phyloP scores from a whole-genome alignment of 2,329 filamentous ascomycete genomes.

The Alternaria brassicicola region DNA sequence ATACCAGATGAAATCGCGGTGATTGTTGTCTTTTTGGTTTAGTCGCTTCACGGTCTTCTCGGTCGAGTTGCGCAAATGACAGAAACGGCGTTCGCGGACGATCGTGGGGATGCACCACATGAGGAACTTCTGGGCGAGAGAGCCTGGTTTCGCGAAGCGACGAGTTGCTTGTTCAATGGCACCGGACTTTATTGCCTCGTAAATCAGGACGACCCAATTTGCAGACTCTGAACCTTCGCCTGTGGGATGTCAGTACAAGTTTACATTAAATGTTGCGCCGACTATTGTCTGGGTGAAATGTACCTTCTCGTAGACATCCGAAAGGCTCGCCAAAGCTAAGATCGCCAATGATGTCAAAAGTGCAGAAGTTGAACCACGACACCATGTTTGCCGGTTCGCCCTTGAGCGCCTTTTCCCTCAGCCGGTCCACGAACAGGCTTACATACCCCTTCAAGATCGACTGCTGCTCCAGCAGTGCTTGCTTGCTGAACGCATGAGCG shows the following conservation, averaged over 20 bases:
- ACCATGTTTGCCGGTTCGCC: conserved; percentile 41
- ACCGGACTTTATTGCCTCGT: conserved; percentile 44
- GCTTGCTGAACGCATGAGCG: conserved; percentile 51
- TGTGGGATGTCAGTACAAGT: not conserved
- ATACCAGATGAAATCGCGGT: conserved; percentile 47
- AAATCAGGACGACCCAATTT: conserved; percentile 44
- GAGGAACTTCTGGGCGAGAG: conserved; percentile 30
- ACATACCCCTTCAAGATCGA: conserved; percentile 50
- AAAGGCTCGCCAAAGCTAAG: conserved; percentile 43
- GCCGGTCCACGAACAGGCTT: conserved; percentile 47
- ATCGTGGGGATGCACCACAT: conserved; percentile 39
- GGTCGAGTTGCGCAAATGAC: conserved; percentile 38
- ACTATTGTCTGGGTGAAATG: not conserved
- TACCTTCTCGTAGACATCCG: conserved; percentile 40
- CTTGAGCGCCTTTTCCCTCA: conserved; percentile 44
- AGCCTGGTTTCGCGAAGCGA: conserved; percentile 36
- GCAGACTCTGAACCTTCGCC: conserved; percentile 41
- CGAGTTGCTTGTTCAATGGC: conserved; percentile 41
- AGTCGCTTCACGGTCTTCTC: conserved; percentile 40
- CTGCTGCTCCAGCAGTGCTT: conserved; percentile 50
- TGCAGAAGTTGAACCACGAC: conserved; percentile 44
- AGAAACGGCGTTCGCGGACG: conserved; percentile 34
- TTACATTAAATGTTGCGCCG: not conserved
- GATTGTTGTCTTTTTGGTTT: conserved; percentile 35
- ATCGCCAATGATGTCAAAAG: conserved; percentile 45